Conservation (phyloP, 768 basidiomycete genomes). For the Lactarius quietus region DNA sequence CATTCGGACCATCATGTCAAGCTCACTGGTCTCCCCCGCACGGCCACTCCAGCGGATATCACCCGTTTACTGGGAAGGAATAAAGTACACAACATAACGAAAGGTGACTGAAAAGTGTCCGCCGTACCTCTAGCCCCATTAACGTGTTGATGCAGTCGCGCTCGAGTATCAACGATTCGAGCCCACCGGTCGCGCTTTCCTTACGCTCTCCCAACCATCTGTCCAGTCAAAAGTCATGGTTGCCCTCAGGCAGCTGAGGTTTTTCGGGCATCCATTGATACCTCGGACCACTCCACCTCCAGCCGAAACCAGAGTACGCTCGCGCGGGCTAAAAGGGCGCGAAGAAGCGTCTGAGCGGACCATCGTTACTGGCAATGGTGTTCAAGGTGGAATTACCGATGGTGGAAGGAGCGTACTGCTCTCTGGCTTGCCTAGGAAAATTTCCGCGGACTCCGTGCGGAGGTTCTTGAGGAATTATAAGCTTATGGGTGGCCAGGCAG, state of each 20-base stretch:
- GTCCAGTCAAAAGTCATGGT: slow-evolving; percentile 41
- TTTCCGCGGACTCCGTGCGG: slow-evolving; percentile 36
- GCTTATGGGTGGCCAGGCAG: slow-evolving; percentile 43
- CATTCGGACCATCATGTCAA: slow-evolving; percentile 17
- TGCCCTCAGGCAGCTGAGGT: slow-evolving; percentile 40
- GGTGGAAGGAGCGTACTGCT: slow-evolving; percentile 54
- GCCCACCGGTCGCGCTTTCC: slow-evolving; percentile 55
- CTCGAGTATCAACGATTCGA: slow-evolving; percentile 58
- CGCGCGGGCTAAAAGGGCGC: slow-evolving; percentile 42
- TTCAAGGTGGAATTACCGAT: slow-evolving; percentile 48
- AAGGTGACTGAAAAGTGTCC: slow-evolving; percentile 6
- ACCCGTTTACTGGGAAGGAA: slow-evolving; percentile 19
- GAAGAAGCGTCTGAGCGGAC: slow-evolving; percentile 38
- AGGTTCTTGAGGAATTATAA: slow-evolving; percentile 43
- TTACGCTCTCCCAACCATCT: slow-evolving; percentile 51
- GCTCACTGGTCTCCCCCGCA: slow-evolving; percentile 23
- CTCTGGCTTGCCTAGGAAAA: slow-evolving; percentile 56
- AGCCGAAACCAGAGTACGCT: slow-evolving; percentile 23
- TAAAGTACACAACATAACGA: slow-evolving; percentile 16
- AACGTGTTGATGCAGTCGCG: slow-evolving; percentile 41
- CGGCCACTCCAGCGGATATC: slow-evolving; percentile 22
- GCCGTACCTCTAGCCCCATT: not conserved
- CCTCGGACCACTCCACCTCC: slow-evolving; percentile 34
- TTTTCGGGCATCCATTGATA: slow-evolving; percentile 44
- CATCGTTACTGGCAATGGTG: slow-evolving; percentile 42